Percentiles rank a stretch among this genome's conserved stretches.
These are phyloP conservation scores for Pleodorina starrii DNA, from an alignment of 139 green algal species.

Conservation along the genomic window DNA sequence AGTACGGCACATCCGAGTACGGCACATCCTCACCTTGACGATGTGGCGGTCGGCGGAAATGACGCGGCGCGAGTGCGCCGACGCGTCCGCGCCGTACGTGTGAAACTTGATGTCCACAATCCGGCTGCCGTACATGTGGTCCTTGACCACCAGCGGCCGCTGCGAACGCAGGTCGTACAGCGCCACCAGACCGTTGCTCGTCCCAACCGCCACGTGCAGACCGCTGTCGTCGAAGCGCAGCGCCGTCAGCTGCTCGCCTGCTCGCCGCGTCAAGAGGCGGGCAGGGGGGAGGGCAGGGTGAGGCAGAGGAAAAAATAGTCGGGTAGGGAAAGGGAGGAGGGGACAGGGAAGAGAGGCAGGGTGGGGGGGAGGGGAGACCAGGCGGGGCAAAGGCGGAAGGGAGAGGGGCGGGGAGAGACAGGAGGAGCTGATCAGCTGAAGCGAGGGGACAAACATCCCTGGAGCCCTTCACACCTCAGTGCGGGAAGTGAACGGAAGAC, in stretches of 20 bases:
- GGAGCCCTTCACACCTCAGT: too few relatives aligned
- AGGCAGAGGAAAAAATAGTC: too few relatives aligned
- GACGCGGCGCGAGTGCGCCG: slow-evolving; percentile 63
- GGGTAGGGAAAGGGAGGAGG: too few relatives aligned
- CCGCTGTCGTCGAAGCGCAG: slow-evolving; percentile 89
- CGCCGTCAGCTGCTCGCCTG: slow-evolving; percentile 85
- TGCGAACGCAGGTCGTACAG: slow-evolving; percentile 89
- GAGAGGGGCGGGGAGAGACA: too few relatives aligned
- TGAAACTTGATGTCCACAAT: slow-evolving; percentile 98
- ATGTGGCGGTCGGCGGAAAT: slow-evolving; percentile 92
- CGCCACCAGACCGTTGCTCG: slow-evolving; percentile 85
- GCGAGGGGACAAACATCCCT: too few relatives aligned
- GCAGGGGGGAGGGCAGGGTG: too few relatives aligned
- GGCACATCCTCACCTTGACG: slow-evolving; percentile 77
- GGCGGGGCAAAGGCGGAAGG: too few relatives aligned
- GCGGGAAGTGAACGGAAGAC: too few relatives aligned
- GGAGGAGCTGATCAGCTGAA: not conserved
- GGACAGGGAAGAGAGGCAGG: too few relatives aligned
- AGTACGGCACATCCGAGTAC: too few relatives aligned
- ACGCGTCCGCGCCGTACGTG: slow-evolving; percentile 36
- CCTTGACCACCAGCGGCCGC: slow-evolving; percentile 88
- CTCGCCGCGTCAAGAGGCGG: too few relatives aligned
- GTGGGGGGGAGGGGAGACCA: too few relatives aligned
- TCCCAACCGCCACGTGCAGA: slow-evolving; percentile 91
- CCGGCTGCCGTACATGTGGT: slow-evolving; percentile 95